A percentile compares a stretch with the other conserved stretches of the same genome.
phyloP scores from a whole-genome alignment of 1,284 basidiomycete species.

The Papiliotrema nemorosa region DNA sequence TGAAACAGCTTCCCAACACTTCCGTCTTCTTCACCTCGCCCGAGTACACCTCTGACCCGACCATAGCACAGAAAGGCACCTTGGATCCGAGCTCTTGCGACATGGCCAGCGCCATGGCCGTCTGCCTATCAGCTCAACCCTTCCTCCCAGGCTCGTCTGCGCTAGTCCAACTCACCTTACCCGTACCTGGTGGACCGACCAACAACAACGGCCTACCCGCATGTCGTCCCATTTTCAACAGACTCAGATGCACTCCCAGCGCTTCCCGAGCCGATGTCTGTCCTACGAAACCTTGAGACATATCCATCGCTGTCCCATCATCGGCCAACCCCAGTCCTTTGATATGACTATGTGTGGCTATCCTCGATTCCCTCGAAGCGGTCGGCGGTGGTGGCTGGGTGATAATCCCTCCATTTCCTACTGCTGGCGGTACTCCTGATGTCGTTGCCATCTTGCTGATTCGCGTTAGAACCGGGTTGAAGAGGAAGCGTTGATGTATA shows the following conservation, averaged over 20 bases:
- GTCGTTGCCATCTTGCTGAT: constrained; percentile 4
- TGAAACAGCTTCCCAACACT: constrained; percentile 92
- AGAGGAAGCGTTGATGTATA: constrained; percentile 2
- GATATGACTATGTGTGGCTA: constrained; percentile 50
- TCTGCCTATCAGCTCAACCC: constrained; percentile 61
- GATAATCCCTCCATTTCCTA: constrained; percentile 32
- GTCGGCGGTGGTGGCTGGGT: constrained; percentile 44
- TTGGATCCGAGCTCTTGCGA: constrained; percentile 91
- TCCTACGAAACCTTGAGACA: constrained; percentile 84
- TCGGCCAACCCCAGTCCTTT: constrained; percentile 88
- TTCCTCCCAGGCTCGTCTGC: background rate
- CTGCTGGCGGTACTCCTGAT: constrained; percentile 12
- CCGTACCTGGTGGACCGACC: constrained; percentile 49
- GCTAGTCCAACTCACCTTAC: constrained; percentile 36
- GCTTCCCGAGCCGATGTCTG: constrained; percentile 86
- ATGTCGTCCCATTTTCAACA: constrained; percentile 44
- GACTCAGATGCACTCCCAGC: constrained; percentile 42
- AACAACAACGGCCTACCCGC: constrained; percentile 47
- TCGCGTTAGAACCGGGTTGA: background rate
- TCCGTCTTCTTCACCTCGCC: constrained; percentile 99
- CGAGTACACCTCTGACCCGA: constrained; percentile 94
- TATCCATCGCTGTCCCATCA: constrained; percentile 72
- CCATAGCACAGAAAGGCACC: constrained; percentile 98
- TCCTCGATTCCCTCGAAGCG: constrained; percentile 46
- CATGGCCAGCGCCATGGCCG: constrained; percentile 87